Base-by-base conservation (phyloP, 805 yeast genomes). In the Candida nemodendra region DNA sequence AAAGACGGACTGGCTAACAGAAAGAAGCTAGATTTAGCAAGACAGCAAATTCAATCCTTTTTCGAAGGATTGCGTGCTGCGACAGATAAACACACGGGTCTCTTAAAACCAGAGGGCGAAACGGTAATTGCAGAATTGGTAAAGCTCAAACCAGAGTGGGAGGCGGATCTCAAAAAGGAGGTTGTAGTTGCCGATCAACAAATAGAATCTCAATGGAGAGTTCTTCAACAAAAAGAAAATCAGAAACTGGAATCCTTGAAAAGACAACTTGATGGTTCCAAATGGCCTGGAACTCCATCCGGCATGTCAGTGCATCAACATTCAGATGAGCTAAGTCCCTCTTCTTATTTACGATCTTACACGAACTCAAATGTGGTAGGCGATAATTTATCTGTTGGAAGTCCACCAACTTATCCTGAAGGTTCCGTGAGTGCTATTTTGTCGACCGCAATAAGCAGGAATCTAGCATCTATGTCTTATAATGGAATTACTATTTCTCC, bases 201-300 rank as follows among this genome's bases (percentile, higher is more conserved):
- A 27, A 42, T 61, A 6, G 71, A 67, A 36, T 58, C 66, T 3
- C 60, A 57, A 36, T 68, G 70, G 71, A 58, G 66, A 45, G 62
- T 65, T 2, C 50, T 57, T 23, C 71, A 64, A 37, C 66, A 64
- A 40, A 54, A 56, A 24, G 71, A 66, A 39, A 62, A 55, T 21
- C 45, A 50, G 9, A 53, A 58, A 25, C 56, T 64, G 36, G 48
- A 55, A 15, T 40, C 51, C 13, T 45, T 58, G 23, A 47, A 56
- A 17, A 51, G 49, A 13, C 48, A 54, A 21, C 32, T 50, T n/a
- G 52, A 52, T 11, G 52, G 46, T 9, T 27, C 30, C 25, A 39
- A 36, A 23, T 36, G 44, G 8, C 32, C 17, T 25, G 34, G 28
- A 11, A 26, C n/a, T 22, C 8, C 43, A 11, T 30, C 46, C 6